Evolutionary conservation across 1,139 yeast species (phyloP).

Genomic region (Candida labiduridarum): DNA sequence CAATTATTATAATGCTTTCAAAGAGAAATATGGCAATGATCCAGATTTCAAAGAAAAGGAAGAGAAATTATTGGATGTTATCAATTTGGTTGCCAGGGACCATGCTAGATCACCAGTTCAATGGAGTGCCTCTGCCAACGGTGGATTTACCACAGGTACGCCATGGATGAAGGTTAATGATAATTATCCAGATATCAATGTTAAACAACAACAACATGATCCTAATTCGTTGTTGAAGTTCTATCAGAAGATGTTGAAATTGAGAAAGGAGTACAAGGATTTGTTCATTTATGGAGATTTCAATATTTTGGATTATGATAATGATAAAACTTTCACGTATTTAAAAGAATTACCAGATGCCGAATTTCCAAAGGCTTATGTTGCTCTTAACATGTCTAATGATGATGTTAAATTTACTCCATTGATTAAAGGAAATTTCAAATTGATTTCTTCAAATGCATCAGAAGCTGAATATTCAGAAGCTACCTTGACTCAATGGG

Average conservation of each 20-base stretch:
- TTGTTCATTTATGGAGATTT: conserved; percentile 51
- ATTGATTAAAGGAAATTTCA: conserved; percentile 30
- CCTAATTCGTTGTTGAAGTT: conserved; percentile 49
- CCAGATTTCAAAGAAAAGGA: conserved; percentile 29
- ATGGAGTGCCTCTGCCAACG: conserved; percentile 49
- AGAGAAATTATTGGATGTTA: conserved; percentile 31
- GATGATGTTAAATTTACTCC: conserved; percentile 32
- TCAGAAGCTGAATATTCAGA: conserved; percentile 19
- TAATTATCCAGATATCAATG: conserved; percentile 52
- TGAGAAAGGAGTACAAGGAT: conserved; percentile 50
- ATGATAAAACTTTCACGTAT: conserved; percentile 40
- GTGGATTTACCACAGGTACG: conserved; percentile 50
- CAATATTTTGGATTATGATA: conserved; percentile 41
- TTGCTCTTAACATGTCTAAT: conserved; percentile 48
- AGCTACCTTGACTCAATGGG: conserved; percentile 35
- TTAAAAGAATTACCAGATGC: conserved; percentile 26
- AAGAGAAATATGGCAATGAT: conserved; percentile 31
- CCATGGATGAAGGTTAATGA: conserved; percentile 63
- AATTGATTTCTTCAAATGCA: conserved; percentile 34
- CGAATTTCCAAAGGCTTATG: conserved; percentile 31
- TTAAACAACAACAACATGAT: conserved; percentile 46
- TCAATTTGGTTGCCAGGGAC: conserved; percentile 50
- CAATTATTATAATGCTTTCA: conserved; percentile 42
- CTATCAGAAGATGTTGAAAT: conserved; percentile 44
- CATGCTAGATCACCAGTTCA: conserved; percentile 63